phyloP scores from a whole-genome alignment of 2,329 filamentous ascomycete species.

The Colletotrichum sidae region DNA sequence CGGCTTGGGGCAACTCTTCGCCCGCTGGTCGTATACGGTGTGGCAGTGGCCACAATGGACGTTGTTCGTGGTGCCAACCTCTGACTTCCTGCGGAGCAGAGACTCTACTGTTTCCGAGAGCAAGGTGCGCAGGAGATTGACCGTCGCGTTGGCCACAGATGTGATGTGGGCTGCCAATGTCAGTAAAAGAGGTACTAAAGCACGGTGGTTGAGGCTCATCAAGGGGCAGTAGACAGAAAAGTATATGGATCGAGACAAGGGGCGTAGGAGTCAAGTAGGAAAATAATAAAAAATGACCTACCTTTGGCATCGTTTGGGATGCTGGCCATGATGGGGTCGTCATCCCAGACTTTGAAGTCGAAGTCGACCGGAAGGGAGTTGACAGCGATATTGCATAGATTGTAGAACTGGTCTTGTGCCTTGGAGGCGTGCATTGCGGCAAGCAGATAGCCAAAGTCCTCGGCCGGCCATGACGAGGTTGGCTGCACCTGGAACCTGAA shows the following conservation, averaged over 20 bases:
- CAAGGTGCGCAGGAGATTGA: no score
- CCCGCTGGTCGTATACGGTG: not conserved
- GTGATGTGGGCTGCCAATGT: not conserved
- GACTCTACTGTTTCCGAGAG: no score
- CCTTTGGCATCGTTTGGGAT: not conserved
- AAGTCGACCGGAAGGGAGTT: not conserved
- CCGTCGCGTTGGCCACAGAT: no score
- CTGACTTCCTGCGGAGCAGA: no score
- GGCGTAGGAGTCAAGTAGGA: no score
- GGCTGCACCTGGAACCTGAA: not conserved
- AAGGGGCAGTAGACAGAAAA: no score
- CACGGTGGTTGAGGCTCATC: not conserved
- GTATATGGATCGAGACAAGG: no score
- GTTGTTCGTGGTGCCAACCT: not conserved
- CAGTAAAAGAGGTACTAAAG: not conserved
- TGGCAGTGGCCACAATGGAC: not conserved
- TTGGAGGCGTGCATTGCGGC: not conserved
- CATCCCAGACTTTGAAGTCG: slow-evolving; percentile 5
- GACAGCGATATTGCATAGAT: not conserved
- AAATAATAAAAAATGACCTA: not conserved
- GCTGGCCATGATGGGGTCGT: not conserved
- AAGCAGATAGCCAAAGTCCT: not conserved
- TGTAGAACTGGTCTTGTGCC: not conserved
- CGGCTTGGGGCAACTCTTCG: not conserved
- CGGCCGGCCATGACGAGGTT: not conserved